Evolutionary conservation across 371 early-diverging fungal genomes (phyloP).

Genomic region (Lichtheimia hyalospora): DNA sequence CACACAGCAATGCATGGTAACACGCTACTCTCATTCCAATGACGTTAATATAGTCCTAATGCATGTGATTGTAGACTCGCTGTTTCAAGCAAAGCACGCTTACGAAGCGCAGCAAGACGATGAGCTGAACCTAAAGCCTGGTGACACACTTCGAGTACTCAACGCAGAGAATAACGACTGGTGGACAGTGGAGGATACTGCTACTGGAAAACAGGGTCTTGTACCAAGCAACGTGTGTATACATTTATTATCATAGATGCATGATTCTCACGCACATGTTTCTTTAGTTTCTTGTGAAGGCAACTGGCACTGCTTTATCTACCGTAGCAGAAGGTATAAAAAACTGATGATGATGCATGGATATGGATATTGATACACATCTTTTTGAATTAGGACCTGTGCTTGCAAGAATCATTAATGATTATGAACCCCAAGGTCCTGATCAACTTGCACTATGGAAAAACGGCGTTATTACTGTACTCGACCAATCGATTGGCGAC

Average conservation of each 20-base stretch:
- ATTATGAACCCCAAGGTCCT: slow-evolving; percentile 61
- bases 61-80: not conserved
- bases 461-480: slow-evolving; percentile 65
- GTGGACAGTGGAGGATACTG: slow-evolving; percentile 58
- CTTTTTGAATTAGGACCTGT: slow-evolving; percentile 5
- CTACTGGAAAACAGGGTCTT: slow-evolving; percentile 50
- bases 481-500: slow-evolving; percentile 46
- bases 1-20: slow-evolving; percentile 3
- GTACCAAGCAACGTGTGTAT: slow-evolving; percentile 62
- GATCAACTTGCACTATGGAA: slow-evolving; percentile 64
- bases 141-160: slow-evolving; percentile 53
- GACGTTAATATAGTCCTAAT: too few relatives aligned
- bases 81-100: slow-evolving; percentile 18
- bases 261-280: not conserved
- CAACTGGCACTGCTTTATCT: not conserved
- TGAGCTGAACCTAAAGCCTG: slow-evolving; percentile 57
- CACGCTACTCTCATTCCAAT: not conserved
- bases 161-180: slow-evolving; percentile 53
- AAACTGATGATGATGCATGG: not conserved
- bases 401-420: slow-evolving; percentile 55
- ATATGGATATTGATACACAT: not conserved
- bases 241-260: not conserved
- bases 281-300: not conserved
- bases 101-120: slow-evolving; percentile 54
- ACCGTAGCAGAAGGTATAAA: not conserved